These are phyloP conservation scores for Tylopilus subfusipes DNA, from an alignment of 768 basidiomycete species.

Conservation along the genomic window DNA sequence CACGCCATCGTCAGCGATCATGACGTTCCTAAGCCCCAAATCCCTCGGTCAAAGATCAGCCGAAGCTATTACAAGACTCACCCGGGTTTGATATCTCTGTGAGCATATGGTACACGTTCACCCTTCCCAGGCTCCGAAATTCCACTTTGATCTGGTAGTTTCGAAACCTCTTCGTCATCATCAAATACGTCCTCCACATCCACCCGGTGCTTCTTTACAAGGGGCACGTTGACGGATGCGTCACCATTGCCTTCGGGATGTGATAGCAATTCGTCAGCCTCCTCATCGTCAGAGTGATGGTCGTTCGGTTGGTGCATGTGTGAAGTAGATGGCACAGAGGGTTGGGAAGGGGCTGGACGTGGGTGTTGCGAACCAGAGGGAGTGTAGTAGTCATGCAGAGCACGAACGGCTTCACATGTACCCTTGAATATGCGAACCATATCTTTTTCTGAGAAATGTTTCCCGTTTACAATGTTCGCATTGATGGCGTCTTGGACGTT, in stretches of 20 bases:
- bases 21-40: conserved; percentile 68
- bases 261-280: conserved; percentile 69
- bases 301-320: conserved; percentile 14
- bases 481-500: conserved; percentile 96
- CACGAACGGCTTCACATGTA: conserved; percentile 88
- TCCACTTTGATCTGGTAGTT: conserved; percentile 38
- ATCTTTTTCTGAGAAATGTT: conserved; percentile 82
- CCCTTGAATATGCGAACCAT: conserved; percentile 91
- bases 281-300: conserved; percentile 47
- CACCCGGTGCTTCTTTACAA: conserved; percentile 51
- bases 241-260: conserved; percentile 66
- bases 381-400: conserved; percentile 87
- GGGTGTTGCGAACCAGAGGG: conserved; percentile 31
- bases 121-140: conserved; percentile 35
- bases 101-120: conserved; percentile 85
- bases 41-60: conserved; percentile 3
- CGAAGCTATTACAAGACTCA: conserved; percentile 37
- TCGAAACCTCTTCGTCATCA: conserved; percentile 60
- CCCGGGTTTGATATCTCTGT: conserved; percentile 96
- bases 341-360: conserved; percentile 17
- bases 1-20: conserved; percentile 87
- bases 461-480: conserved; percentile 74
- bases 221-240: conserved; percentile 48
- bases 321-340: conserved; percentile 22
- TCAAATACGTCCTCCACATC: conserved; percentile 65